phyloP scores from a whole-genome alignment of 2,329 filamentous ascomycete species.

The Neonectria sp. region DNA sequence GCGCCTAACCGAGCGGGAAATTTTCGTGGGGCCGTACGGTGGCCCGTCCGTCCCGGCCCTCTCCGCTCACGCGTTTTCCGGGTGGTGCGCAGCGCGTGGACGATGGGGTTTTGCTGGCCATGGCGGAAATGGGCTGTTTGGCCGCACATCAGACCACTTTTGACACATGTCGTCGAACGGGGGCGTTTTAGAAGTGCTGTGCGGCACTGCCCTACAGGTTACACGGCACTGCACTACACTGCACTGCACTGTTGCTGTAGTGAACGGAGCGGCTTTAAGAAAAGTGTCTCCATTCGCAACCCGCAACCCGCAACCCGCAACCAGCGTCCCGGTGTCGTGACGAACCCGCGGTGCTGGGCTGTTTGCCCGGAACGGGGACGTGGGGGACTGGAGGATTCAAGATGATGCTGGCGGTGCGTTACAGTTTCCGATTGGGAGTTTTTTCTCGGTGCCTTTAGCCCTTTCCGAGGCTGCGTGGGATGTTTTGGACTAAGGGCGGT shows the following conservation, averaged over 20 bases:
- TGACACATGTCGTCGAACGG: constrained; percentile 34
- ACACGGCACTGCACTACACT: too few species aligned
- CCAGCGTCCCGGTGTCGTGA: constrained; percentile 19
- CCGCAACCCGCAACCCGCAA: constrained; percentile 1
- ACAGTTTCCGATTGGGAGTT: background rate
- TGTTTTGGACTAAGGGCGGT: background rate
- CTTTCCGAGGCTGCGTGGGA: too few species aligned
- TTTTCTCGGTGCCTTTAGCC: background rate
- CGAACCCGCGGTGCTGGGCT: constrained; percentile 16
- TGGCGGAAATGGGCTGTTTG: constrained; percentile 45
- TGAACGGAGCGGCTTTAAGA: too few species aligned
- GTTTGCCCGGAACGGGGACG: background rate
- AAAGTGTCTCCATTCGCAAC: constrained; percentile 9
- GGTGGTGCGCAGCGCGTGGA: constrained; percentile 25
- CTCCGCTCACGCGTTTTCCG: constrained; percentile 48
- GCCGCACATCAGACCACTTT: constrained; percentile 45
- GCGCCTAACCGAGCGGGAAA: constrained; percentile 25
- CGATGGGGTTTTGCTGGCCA: background rate
- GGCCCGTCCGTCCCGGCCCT: constrained; percentile 44
- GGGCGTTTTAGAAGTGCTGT: background rate
- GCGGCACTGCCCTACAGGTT: background rate
- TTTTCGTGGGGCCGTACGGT: constrained; percentile 15
- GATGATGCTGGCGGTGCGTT: constrained; percentile 13
- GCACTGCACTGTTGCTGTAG: too few species aligned
- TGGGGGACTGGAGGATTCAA: background rate